Evolutionary conservation across 495 filamentous ascomycete species (phyloP).

Genomic region (Penicillium malachiteum): DNA sequence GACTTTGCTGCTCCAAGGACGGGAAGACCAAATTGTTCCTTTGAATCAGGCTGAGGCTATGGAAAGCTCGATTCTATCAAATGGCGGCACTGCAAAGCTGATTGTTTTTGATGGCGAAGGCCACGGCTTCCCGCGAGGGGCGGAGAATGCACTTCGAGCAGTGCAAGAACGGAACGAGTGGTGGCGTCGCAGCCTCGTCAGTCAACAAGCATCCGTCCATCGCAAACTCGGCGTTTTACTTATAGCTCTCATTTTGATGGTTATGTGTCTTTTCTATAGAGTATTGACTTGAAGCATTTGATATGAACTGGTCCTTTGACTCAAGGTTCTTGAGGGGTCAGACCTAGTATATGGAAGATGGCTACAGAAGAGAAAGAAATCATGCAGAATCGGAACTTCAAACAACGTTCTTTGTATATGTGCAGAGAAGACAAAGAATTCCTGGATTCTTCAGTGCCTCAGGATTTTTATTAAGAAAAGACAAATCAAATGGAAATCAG

Average conservation of each 20-base stretch:
- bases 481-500: no score
- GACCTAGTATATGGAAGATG: no score
- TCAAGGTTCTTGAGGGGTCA: no score
- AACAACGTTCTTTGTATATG: no score
- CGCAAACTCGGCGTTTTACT: background rate
- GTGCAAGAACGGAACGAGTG: constrained; percentile 33
- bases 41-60: constrained; percentile 40
- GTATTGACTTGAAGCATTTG: no score
- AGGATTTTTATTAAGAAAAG: no score
- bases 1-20: constrained; percentile 42
- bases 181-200: constrained; percentile 25
- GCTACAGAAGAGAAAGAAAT: no score
- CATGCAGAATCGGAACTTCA: no score
- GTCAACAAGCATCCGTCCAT: background rate
- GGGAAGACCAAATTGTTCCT: constrained; percentile 41
- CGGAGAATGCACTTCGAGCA: constrained; percentile 20
- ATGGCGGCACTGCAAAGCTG: constrained; percentile 32
- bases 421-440: no score
- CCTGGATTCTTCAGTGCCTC: no score
- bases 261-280: background rate
- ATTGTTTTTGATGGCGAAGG: constrained; percentile 42
- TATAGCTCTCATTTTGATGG: background rate
- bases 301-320: no score
- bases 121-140: constrained; percentile 30
- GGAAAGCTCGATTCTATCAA: constrained; percentile 23